A percentile compares a stretch with the other conserved stretches of the same genome.
phyloP scores from a whole-genome alignment of 1,284 basidiomycete genomes.

The Grifola frondosa region DNA sequence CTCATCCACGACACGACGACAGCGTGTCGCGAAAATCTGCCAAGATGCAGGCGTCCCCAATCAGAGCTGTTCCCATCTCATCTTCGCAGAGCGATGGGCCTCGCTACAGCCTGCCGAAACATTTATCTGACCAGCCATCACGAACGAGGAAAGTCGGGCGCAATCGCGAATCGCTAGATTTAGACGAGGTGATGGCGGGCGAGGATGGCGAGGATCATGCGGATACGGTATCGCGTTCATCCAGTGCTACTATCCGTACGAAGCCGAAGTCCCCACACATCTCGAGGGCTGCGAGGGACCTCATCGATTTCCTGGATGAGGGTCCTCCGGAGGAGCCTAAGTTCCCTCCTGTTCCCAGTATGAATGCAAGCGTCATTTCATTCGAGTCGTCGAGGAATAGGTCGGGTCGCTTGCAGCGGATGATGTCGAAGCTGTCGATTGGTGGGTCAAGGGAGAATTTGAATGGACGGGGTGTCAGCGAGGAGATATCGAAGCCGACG shows the following conservation, averaged over 20 bases:
- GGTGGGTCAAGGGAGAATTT: conserved; percentile 50
- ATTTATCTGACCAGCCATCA: conserved; percentile 22
- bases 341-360: conserved; percentile 26
- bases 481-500: conserved; percentile 19
- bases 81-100: conserved; percentile 17
- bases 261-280: conserved; percentile 38
- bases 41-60: not conserved
- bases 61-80: not conserved
- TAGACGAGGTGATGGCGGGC: conserved; percentile 71
- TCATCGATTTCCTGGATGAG: conserved; percentile 67
- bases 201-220: conserved; percentile 54
- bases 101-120: conserved; percentile 12
- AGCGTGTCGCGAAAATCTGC: conserved; percentile 15
- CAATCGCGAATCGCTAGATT: conserved; percentile 66
- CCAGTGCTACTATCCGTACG: conserved; percentile 5
- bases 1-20: conserved; percentile 21
- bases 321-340: conserved; percentile 49
- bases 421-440: conserved; percentile 74
- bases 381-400: conserved; percentile 43
- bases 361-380: conserved; percentile 36
- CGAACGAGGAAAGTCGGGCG: conserved; percentile 51
- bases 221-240: conserved; percentile 14
- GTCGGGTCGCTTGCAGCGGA: conserved; percentile 60
- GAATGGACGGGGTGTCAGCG: conserved; percentile 27
- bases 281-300: conserved; percentile 50